Percentiles rank a stretch among this genome's conserved stretches.
phyloP scores from a whole-genome alignment of 169 alveolate species.

The Babesia microti region DNA sequence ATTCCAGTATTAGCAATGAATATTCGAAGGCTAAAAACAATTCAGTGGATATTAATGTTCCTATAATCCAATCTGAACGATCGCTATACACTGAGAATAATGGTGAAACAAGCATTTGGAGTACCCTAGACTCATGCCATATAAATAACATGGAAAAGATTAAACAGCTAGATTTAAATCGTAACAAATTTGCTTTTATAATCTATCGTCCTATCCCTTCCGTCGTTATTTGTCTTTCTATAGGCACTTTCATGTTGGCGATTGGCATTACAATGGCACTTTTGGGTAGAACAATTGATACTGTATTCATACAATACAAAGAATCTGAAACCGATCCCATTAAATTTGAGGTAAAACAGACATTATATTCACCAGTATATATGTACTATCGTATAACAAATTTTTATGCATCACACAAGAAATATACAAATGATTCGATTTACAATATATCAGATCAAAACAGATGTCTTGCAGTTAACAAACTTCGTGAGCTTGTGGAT shows the following conservation, averaged over 20 bases:
- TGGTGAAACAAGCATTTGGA: too few relatives aligned
- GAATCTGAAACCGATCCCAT: slow-evolving; percentile 22
- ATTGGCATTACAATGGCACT: slow-evolving; percentile 5
- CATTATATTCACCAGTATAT: slow-evolving; percentile 29
- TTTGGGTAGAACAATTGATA: slow-evolving; percentile 12
- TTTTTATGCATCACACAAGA: slow-evolving; percentile 36
- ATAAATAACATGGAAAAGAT: slow-evolving; percentile 15
- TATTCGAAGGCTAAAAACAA: too few relatives aligned
- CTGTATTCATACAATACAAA: slow-evolving; percentile 17
- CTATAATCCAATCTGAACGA: too few relatives aligned
- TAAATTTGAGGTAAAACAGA: slow-evolving; percentile 3
- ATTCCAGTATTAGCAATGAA: too few relatives aligned
- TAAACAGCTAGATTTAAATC: slow-evolving; percentile 30
- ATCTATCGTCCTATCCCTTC: slow-evolving; percentile 36
- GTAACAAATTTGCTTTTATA: slow-evolving; percentile 14
- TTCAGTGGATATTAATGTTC: too few relatives aligned
- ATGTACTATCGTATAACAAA: slow-evolving; percentile 29
- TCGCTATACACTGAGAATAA: too few relatives aligned
- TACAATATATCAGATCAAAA: neutral
- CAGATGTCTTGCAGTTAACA: neutral
- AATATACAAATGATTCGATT: slow-evolving; percentile 29
- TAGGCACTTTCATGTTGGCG: slow-evolving; percentile 15
- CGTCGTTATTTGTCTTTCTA: slow-evolving; percentile 2
- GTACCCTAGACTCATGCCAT: too few relatives aligned
- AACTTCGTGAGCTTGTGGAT: slow-evolving; percentile 32